Evolutionary conservation across 352 stramenopile genomes (phyloP).

Genomic region (Globisporangium parvum): DNA sequence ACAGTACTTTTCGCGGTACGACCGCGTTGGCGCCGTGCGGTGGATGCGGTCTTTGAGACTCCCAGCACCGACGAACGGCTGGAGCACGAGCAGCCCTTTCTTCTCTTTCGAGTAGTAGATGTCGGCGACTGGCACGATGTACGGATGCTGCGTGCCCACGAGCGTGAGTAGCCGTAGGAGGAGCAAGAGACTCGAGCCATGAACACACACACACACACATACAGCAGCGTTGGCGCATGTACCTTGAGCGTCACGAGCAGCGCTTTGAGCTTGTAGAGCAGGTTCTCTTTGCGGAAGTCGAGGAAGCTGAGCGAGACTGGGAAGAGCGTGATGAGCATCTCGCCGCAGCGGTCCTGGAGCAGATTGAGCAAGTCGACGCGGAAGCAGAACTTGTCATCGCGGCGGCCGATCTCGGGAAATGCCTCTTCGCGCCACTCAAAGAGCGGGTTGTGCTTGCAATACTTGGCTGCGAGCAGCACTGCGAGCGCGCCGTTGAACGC

Average conservation of each 20-base stretch:
- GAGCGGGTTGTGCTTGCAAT: conserved; percentile 58
- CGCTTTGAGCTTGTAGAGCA: conserved; percentile 66
- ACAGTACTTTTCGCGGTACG: conserved; percentile 55
- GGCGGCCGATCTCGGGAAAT: conserved; percentile 46
- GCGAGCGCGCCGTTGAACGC: conserved; percentile 48
- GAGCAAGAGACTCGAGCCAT: too few species aligned
- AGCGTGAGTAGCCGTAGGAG: background rate
- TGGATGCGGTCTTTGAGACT: conserved; percentile 69
- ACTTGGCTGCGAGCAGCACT: conserved; percentile 74
- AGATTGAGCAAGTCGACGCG: conserved; percentile 68
- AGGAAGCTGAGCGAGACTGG: conserved; percentile 49
- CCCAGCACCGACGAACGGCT: conserved; percentile 46
- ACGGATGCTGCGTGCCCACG: conserved; percentile 37
- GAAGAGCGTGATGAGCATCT: conserved; percentile 62
- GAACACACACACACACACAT: background rate
- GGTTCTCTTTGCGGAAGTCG: conserved; percentile 48
- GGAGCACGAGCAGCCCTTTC: conserved; percentile 53
- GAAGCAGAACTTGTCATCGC: conserved; percentile 64
- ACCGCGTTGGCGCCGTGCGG: conserved; percentile 25
- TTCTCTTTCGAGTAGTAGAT: conserved; percentile 65
- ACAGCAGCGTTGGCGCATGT: background rate
- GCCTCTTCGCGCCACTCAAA: conserved; percentile 69
- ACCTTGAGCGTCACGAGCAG: conserved; percentile 74
- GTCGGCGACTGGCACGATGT: conserved; percentile 62
- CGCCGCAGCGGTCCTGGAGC: conserved; percentile 35